A percentile compares a stretch with the other conserved stretches of the same genome.
Conservation (phyloP, 768 basidiomycete species). For the Favolaschia claudopus region DNA sequence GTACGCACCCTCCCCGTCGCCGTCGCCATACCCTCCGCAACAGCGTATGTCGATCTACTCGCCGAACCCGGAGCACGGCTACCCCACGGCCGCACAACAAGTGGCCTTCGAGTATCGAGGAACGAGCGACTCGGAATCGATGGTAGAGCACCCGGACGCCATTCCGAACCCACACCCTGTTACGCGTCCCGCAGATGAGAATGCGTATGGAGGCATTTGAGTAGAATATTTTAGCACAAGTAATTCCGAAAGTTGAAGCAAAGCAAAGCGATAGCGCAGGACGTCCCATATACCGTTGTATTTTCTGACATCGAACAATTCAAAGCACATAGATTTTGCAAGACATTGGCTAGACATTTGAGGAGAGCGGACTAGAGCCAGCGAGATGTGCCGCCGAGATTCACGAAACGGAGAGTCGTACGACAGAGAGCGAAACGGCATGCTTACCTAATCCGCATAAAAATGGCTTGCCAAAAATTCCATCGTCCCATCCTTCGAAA, state of each 20-base stretch:
- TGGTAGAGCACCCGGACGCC: background rate
- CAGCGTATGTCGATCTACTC: conserved; percentile 10
- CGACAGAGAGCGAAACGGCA: too few species aligned
- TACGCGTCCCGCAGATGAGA: background rate
- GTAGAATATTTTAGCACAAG: background rate
- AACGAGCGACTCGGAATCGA: background rate
- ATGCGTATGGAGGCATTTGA: conserved; percentile 19
- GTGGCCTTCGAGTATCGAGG: conserved; percentile 13
- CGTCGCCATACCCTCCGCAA: background rate
- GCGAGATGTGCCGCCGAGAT: too few species aligned
- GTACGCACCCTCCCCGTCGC: too few species aligned
- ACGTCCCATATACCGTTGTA: too few species aligned
- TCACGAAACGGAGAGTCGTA: too few species aligned
- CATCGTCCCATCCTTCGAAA: background rate
- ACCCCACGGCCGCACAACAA: conserved; percentile 19
- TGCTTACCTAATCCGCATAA: too few species aligned
- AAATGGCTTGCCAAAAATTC: background rate
- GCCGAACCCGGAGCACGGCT: conserved; percentile 13
- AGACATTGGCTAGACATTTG: too few species aligned
- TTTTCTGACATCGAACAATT: too few species aligned
- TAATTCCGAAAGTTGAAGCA: too few species aligned
- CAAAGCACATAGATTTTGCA: too few species aligned
- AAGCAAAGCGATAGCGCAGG: too few species aligned
- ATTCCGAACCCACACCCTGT: conserved; percentile 11
- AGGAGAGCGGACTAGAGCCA: too few species aligned